Evolutionary conservation across 768 basidiomycete genomes (phyloP).

Genomic region (Rhizopogon vesiculosus): DNA sequence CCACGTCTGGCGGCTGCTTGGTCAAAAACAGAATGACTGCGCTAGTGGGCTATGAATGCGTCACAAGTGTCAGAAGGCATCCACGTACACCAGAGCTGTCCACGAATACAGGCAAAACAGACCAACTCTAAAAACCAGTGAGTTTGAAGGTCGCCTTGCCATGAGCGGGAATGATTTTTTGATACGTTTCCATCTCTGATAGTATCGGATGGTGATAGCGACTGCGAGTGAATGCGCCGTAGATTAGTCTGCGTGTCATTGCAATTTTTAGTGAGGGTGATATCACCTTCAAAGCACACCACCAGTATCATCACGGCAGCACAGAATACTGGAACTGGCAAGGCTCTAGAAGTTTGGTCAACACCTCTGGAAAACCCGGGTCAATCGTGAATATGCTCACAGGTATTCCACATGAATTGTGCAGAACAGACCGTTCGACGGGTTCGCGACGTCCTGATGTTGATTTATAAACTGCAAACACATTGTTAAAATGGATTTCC

Average conservation of each 20-base stretch:
- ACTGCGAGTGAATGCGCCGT: conserved; percentile 23
- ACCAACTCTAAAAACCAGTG: conserved; percentile 34
- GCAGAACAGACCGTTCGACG: conserved; percentile 48
- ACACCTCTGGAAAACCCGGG: conserved; percentile 1
- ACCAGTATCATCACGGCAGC: conserved; percentile 34
- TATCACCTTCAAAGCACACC: conserved; percentile 41
- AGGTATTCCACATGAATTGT: conserved; percentile 26
- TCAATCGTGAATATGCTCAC: conserved; percentile 26
- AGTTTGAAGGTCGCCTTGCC: conserved; percentile 28
- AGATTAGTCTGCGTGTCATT: not conserved
- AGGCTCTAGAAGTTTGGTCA: conserved; percentile 19
- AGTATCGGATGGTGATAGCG: conserved; percentile 39
- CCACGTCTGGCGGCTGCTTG: conserved; percentile 22
- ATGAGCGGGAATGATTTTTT: conserved; percentile 38
- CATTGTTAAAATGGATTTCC: not conserved
- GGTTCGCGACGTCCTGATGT: conserved; percentile 10
- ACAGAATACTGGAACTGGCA: conserved; percentile 42
- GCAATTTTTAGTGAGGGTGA: not conserved
- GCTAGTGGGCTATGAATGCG: conserved; percentile 17
- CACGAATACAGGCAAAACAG: conserved; percentile 44
- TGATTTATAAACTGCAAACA: conserved; percentile 12
- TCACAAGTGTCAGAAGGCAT: not conserved
- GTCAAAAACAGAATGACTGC: conserved; percentile 35
- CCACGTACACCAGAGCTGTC: conserved; percentile 37
- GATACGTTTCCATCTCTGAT: conserved; percentile 33